These are phyloP conservation scores for Daedaleopsis sinensis DNA, from an alignment of 768 basidiomycete genomes.

Conservation along the genomic window DNA sequence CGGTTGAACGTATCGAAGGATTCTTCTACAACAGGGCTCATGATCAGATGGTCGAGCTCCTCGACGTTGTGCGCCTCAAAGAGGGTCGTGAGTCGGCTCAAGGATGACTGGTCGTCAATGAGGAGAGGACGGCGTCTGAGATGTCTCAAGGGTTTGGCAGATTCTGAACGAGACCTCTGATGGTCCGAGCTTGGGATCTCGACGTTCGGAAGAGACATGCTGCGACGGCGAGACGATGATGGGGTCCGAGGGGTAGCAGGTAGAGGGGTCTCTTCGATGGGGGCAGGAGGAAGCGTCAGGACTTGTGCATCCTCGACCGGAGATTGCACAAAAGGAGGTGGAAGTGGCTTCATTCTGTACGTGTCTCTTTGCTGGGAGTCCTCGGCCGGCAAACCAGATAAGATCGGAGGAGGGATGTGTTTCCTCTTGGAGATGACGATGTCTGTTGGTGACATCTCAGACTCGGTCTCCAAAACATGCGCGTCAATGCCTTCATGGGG, in stretches of 20 bases:
- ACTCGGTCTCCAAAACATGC: constrained; percentile 11
- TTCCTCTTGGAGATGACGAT: not conserved
- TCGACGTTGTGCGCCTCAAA: constrained; percentile 40
- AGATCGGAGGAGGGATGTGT: not conserved
- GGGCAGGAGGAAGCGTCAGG: constrained; percentile 15
- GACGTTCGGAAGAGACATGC: constrained; percentile 11
- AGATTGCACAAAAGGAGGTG: not conserved
- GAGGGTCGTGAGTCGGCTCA: constrained; percentile 39
- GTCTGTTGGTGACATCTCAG: constrained; percentile 18
- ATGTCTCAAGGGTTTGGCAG: constrained; percentile 26
- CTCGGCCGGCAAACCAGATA: not conserved
- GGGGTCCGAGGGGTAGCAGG: constrained; percentile 16
- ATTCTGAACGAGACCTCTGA: constrained; percentile 22
- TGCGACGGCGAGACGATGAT: constrained; percentile 10
- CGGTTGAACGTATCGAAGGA: constrained; percentile 22
- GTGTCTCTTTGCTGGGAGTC: not conserved
- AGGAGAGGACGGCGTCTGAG: constrained; percentile 42
- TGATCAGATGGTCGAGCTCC: constrained; percentile 37
- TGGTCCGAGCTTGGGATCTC: constrained; percentile 13
- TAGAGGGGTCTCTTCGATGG: constrained; percentile 10
- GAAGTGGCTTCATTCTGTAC: not conserved
- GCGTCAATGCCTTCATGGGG: constrained; percentile 23
- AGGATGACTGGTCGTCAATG: constrained; percentile 41
- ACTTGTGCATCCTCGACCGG: constrained; percentile 7
- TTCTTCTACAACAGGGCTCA: constrained; percentile 26